Conservation (phyloP, 164 flowering plant genomes). For the Umbellularia californica region DNA sequence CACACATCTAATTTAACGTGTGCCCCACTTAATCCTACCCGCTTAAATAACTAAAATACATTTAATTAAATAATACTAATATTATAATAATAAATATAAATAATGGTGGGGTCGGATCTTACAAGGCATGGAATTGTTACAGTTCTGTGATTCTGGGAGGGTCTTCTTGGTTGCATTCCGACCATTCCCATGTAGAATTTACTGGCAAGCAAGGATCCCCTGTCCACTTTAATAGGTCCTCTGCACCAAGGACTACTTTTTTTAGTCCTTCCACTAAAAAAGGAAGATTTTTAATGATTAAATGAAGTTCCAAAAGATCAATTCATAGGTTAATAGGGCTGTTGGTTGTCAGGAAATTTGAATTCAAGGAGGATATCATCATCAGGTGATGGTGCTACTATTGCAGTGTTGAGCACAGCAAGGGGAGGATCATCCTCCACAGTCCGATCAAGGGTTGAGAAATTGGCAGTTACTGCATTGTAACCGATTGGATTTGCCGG, state of each 20-base stretch:
- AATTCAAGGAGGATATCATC: constrained; percentile 3
- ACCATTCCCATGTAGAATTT: constrained; percentile 9
- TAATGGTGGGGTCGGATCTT: no score
- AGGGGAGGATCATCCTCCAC: constrained; percentile 11
- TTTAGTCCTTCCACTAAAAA: constrained; percentile 9
- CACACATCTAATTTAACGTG: no score
- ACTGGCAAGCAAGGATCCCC: constrained; percentile 14
- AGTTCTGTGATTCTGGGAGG: constrained; percentile 6
- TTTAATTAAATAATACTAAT: no score
- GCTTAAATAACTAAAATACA: no score
- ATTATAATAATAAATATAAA: no score
- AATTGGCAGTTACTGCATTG: background rate
- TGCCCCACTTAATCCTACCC: no score
- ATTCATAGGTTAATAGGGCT: background rate
- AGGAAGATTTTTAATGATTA: background rate
- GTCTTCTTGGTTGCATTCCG: background rate
- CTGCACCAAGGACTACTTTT: background rate
- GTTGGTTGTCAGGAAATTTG: background rate
- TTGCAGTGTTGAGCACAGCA: background rate
- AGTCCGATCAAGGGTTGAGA: background rate
- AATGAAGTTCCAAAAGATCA: background rate
- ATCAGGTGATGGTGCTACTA: constrained; percentile 3
- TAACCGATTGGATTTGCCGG: background rate
- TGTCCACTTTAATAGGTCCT: background rate
- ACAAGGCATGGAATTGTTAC: background rate